Conservation (phyloP, 148 eudicot species). For the Arbutus unedo region DNA sequence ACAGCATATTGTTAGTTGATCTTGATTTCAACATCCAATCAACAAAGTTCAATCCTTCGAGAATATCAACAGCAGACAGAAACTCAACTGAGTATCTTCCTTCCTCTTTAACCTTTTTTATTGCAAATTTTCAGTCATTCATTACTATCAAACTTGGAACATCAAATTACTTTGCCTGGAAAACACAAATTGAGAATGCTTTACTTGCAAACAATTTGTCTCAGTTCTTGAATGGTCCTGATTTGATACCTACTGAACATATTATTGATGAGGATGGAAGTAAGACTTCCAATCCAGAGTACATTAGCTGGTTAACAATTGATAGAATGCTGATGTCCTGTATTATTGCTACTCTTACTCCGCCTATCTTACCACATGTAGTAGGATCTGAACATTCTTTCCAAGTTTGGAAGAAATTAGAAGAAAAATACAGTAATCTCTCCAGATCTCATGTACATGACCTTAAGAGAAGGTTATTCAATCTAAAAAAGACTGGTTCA, state of each 20-base stretch:
- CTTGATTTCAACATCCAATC: too few species aligned
- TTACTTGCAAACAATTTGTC: background rate
- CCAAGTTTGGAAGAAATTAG: background rate
- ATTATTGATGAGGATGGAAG: background rate
- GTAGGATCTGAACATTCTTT: background rate
- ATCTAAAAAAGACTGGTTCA: background rate
- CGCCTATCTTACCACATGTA: background rate
- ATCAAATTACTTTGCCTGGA: background rate
- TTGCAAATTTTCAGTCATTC: background rate
- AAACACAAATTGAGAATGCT: background rate
- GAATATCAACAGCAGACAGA: too few species aligned
- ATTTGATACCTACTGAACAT: accelerated
- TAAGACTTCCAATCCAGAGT: background rate
- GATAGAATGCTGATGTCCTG: background rate
- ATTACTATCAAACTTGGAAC: background rate
- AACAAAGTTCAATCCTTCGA: too few species aligned
- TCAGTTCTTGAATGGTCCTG: background rate
- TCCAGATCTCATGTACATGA: background rate
- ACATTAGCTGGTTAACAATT: background rate
- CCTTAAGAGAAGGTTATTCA: background rate
- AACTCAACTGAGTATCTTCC: too few species aligned
- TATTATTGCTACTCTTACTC: background rate
- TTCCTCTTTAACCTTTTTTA: background rate
- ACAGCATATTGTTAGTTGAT: too few species aligned
- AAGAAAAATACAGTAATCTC: background rate